These are phyloP conservation scores for Epithele typhae DNA, from an alignment of 768 basidiomycete genomes.

Conservation along the genomic window DNA sequence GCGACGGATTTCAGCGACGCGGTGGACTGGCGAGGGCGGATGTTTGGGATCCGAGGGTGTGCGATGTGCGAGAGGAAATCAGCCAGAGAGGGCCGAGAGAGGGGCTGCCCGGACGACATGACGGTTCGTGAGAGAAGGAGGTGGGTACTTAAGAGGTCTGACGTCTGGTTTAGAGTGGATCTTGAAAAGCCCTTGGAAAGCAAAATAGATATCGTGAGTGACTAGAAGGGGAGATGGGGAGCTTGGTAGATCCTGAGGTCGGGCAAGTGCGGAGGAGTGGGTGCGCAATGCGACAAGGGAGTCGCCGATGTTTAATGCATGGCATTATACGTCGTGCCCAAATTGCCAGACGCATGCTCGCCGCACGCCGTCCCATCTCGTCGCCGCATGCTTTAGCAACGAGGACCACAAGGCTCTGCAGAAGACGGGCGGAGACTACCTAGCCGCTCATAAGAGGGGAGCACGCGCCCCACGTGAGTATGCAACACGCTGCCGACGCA, in stretches of 20 bases:
- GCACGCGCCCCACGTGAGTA: conserved; percentile 22
- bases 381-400: conserved; percentile 18
- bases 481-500: conserved; percentile 19
- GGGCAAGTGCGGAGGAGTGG: conserved; percentile 10
- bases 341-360: conserved; percentile 9
- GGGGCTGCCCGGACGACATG: conserved; percentile 25
- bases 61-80: conserved; percentile 23
- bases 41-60: conserved; percentile 22
- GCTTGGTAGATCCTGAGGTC: conserved; percentile 2
- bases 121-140: conserved; percentile 7
- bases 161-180: too few relatives aligned
- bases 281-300: conserved; percentile 12
- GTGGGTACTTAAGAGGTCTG: conserved; percentile 8
- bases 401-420: conserved; percentile 17
- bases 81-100: conserved; percentile 24
- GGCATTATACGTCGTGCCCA: background rate
- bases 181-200: too few relatives aligned
- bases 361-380: conserved; percentile 3
- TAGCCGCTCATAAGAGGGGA: conserved; percentile 21
- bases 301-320: too few relatives aligned
- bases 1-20: conserved; percentile 22
- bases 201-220: too few relatives aligned
- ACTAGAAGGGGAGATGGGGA: too few relatives aligned
- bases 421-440: conserved; percentile 1
- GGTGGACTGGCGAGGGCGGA: conserved; percentile 28